phyloP scores from a whole-genome alignment of 768 basidiomycete species.

The Collybia mongolica region DNA sequence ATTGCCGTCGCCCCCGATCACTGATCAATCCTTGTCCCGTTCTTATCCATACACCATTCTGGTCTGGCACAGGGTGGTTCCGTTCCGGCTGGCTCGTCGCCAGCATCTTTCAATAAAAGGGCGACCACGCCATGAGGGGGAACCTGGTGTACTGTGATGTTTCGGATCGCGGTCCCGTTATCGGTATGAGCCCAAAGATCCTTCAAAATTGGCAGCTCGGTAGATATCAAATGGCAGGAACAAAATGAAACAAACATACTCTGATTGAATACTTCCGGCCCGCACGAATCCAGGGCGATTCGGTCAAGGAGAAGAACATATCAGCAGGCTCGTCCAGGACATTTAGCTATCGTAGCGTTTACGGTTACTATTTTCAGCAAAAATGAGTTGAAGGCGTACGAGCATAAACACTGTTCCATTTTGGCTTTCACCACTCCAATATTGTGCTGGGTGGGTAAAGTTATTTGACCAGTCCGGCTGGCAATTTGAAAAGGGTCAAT shows the following conservation, averaged over 20 bases:
- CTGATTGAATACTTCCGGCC: slow-evolving; percentile 59
- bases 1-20: neutral
- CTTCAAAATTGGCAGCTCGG: slow-evolving; percentile 26
- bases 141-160: slow-evolving; percentile 50
- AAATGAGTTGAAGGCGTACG: slow-evolving; percentile 27
- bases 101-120: slow-evolving; percentile 61
- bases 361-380: neutral
- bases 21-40: slow-evolving; percentile 42
- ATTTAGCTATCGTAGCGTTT: slow-evolving; percentile 42
- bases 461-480: slow-evolving; percentile 38
- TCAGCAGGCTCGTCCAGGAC: slow-evolving; percentile 48
- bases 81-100: slow-evolving; percentile 60
- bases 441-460: slow-evolving; percentile 55
- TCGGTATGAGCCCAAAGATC: slow-evolving; percentile 74
- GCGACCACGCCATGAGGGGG: slow-evolving; percentile 72
- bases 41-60: slow-evolving; percentile 58
- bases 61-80: slow-evolving; percentile 55
- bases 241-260: slow-evolving; percentile 30
- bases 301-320: slow-evolving; percentile 59
- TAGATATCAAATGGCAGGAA: neutral
- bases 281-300: slow-evolving; percentile 65
- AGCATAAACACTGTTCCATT: slow-evolving; percentile 67
- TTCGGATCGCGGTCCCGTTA: slow-evolving; percentile 64
- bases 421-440: slow-evolving; percentile 61
- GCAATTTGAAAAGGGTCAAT: neutral